Conservation (phyloP, 1,139 yeast genomes). For the Pichia sp. region DNA sequence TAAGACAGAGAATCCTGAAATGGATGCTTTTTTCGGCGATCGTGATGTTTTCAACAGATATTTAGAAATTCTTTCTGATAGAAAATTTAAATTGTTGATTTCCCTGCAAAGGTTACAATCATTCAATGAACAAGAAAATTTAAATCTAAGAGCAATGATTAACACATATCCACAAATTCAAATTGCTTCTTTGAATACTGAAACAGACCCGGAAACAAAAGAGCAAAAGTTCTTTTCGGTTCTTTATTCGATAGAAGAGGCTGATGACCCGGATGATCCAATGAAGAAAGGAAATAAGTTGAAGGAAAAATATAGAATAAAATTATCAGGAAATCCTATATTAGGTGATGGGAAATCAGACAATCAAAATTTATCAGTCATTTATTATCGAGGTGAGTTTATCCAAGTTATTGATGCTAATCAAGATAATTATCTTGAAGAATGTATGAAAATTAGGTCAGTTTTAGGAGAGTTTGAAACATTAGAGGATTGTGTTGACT, state of each 20-base stretch:
- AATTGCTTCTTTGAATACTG: constrained; percentile 48
- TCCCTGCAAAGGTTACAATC: constrained; percentile 65
- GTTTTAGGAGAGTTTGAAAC: constrained; percentile 78
- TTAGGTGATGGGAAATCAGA: constrained; percentile 89
- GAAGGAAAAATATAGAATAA: constrained; percentile 45
- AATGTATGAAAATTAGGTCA: constrained; percentile 73
- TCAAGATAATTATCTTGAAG: constrained; percentile 82
- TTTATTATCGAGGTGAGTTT: constrained; percentile 78
- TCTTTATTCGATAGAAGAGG: constrained; percentile 36
- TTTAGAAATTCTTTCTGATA: constrained; percentile 37
- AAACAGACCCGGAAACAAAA: constrained; percentile 21
- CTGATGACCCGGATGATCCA: constrained; percentile 31
- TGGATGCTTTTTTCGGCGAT: constrained; percentile 33
- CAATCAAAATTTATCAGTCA: constrained; percentile 72
- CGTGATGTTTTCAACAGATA: constrained; percentile 22
- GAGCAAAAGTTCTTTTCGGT: constrained; percentile 41
- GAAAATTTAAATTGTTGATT: constrained; percentile 63
- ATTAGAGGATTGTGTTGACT: constrained; percentile 27
- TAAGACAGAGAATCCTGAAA: constrained; percentile 53
- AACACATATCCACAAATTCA: constrained; percentile 53
- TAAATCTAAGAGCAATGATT: constrained; percentile 48
- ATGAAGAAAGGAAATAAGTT: constrained; percentile 32
- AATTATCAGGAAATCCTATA: constrained; percentile 77
- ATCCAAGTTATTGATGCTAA: constrained; percentile 85
- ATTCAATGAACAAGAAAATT: constrained; percentile 45